Percentiles rank a stretch among this genome's conserved stretches.
Evolutionary conservation across 345 rosid species (phyloP).

Genomic region (Eucalyptus pauciflora): DNA sequence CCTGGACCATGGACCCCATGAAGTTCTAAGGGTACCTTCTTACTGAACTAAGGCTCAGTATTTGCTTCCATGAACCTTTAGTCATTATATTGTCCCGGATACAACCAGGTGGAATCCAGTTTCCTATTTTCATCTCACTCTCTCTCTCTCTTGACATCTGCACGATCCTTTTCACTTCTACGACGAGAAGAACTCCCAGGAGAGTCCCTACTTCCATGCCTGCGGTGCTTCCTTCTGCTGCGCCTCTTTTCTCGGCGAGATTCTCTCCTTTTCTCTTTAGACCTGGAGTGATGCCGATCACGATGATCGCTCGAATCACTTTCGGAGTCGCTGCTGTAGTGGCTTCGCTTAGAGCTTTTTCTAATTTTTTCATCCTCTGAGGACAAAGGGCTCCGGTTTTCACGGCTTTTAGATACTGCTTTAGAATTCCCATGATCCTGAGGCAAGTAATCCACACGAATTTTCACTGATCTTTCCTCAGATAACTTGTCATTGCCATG

Average conservation of each 20-base stretch:
- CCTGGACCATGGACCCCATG: neutral
- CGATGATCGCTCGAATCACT: slow-evolving; percentile 39
- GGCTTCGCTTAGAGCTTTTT: slow-evolving; percentile 1
- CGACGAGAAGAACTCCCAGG: slow-evolving; percentile 24
- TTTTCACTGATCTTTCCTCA: slow-evolving; percentile 7
- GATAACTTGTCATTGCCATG: neutral
- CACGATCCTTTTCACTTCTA: neutral
- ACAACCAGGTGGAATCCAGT: neutral
- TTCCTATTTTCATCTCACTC: neutral
- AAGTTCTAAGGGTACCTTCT: neutral
- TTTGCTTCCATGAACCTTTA: neutral
- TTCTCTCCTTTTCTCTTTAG: slow-evolving; percentile 37
- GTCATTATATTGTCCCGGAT: neutral
- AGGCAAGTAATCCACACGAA: neutral
- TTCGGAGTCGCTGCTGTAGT: slow-evolving; percentile 34
- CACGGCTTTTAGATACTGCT: slow-evolving; percentile 2
- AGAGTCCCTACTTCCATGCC: slow-evolving; percentile 29
- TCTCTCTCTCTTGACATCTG: neutral
- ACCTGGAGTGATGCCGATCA: slow-evolving; percentile 34
- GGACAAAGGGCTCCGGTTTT: slow-evolving; percentile 17
- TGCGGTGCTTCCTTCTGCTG: slow-evolving; percentile 45
- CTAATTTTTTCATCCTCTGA: slow-evolving; percentile 56
- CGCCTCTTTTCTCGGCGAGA: slow-evolving; percentile 55
- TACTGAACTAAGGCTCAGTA: neutral
- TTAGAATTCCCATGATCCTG: slow-evolving; percentile 18